A percentile compares a stretch with the other conserved stretches of the same genome.
Evolutionary conservation across 2,329 filamentous ascomycete species (phyloP).

Genomic region (Penicillium sp.): DNA sequence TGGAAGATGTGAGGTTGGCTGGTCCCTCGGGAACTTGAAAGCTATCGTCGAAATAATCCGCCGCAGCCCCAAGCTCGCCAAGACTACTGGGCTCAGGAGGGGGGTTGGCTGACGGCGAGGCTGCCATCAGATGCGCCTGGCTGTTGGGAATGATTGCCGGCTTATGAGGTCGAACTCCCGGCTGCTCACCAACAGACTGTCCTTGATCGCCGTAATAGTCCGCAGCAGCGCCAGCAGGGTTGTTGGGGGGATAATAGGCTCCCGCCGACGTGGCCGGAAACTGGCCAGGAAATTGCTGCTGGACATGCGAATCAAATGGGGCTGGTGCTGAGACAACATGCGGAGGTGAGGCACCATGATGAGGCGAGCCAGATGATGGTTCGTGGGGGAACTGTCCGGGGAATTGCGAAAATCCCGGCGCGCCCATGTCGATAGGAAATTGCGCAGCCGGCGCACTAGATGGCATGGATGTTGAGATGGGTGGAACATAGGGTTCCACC

Average conservation of each 20-base stretch:
- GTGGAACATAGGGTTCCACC: conserved; percentile 27
- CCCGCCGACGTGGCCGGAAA: conserved; percentile 48
- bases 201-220: conserved; percentile 65
- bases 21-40: conserved; percentile 16
- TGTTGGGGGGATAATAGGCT: conserved; percentile 48
- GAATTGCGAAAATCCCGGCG: conserved; percentile 35
- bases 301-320: conserved; percentile 49
- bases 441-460: conserved; percentile 26
- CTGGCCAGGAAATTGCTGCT: conserved; percentile 61
- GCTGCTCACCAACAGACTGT: conserved; percentile 59
- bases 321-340: conserved; percentile 25
- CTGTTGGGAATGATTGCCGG: conserved; percentile 56
- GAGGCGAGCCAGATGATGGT: conserved; percentile 17
- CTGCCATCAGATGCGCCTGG: conserved; percentile 58
- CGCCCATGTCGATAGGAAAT: conserved; percentile 31
- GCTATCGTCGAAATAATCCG: conserved; percentile 52
- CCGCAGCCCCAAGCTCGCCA: conserved; percentile 51
- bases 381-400: conserved; percentile 26
- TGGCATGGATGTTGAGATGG: conserved; percentile 20
- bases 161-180: conserved; percentile 57
- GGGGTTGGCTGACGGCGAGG: conserved; percentile 53
- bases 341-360: conserved; percentile 22
- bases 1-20: conserved; percentile 16
- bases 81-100: conserved; percentile 59
- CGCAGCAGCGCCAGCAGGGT: conserved; percentile 55